phyloP scores from a whole-genome alignment of 768 basidiomycete genomes.

The Mycena capillaripes region DNA sequence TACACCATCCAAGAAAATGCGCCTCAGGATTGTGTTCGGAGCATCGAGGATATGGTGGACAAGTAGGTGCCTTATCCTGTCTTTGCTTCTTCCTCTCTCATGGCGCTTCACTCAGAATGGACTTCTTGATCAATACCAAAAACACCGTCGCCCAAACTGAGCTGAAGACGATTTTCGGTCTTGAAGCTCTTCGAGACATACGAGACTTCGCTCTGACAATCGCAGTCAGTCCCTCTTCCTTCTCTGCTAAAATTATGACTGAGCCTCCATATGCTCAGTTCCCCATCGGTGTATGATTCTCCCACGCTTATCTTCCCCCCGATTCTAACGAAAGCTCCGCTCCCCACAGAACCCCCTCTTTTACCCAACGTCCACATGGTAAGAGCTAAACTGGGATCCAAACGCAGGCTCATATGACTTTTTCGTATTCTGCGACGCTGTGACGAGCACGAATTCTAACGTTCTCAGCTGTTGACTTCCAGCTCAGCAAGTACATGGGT shows the following conservation, averaged over 20 bases:
- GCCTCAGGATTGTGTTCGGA: constrained; percentile 26
- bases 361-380: constrained; percentile 23
- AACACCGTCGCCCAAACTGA: constrained; percentile 17
- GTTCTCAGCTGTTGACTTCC: constrained; percentile 23
- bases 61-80: constrained; percentile 11
- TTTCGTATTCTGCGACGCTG: constrained; percentile 26
- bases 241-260: constrained; percentile 21
- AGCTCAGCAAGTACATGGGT: constrained; percentile 25
- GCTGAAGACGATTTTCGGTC: constrained; percentile 25
- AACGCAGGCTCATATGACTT: constrained; percentile 21
- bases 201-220: constrained; percentile 26
- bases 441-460: constrained; percentile 25
- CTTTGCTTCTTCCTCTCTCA: neutral
- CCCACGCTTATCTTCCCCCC: constrained; percentile 21
- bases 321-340: neutral
- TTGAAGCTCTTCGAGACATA: constrained; percentile 23
- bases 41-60: constrained; percentile 28
- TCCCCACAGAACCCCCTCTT: constrained; percentile 19
- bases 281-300: constrained; percentile 30
- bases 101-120: constrained; percentile 17
- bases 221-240: constrained; percentile 17
- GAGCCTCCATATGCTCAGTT: constrained; percentile 25
- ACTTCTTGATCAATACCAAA: constrained; percentile 29
- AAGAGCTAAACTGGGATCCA: constrained; percentile 31
- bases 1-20: constrained; percentile 31